Conservation (phyloP, 2,329 filamentous ascomycete species). For the Hypoxylon sp. region DNA sequence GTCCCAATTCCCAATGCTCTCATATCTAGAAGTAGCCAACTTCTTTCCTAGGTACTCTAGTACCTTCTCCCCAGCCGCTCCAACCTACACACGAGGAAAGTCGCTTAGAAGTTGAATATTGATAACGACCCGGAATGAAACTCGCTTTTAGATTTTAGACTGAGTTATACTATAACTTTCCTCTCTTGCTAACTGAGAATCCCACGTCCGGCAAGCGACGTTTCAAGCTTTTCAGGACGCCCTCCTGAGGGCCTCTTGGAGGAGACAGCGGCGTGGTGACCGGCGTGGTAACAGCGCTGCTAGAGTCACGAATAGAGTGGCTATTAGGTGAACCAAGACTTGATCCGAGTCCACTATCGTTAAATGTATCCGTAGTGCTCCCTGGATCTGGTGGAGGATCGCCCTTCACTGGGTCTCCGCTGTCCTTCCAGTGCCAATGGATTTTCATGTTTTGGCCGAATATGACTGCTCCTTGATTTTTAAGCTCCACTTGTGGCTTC, state of each 20-base stretch:
- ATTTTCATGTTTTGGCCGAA: slow-evolving; percentile 23
- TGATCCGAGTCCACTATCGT: slow-evolving; percentile 16
- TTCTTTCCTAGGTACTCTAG: no score
- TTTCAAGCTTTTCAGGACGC: neutral
- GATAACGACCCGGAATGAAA: no score
- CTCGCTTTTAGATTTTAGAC: no score
- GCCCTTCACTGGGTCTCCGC: neutral
- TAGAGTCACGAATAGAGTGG: neutral
- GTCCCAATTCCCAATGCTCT: no score
- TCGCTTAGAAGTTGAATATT: no score
- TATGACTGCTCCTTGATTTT: slow-evolving; percentile 24
- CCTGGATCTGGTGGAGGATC: neutral
- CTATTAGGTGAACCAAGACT: neutral
- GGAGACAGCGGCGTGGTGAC: neutral
- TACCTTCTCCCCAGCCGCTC: no score
- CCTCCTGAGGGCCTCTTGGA: neutral
- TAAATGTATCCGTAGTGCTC: neutral
- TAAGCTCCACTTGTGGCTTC: neutral
- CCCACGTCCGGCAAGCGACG: neutral
- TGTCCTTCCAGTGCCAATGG: slow-evolving; percentile 18
- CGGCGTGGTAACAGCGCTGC: neutral
- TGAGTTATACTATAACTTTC: neutral
- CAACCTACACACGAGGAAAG: no score
- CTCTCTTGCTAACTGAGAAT: neutral
- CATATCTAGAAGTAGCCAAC: no score